Conservation (phyloP, 352 stramenopile genomes). For the Phytophthora melonis region DNA sequence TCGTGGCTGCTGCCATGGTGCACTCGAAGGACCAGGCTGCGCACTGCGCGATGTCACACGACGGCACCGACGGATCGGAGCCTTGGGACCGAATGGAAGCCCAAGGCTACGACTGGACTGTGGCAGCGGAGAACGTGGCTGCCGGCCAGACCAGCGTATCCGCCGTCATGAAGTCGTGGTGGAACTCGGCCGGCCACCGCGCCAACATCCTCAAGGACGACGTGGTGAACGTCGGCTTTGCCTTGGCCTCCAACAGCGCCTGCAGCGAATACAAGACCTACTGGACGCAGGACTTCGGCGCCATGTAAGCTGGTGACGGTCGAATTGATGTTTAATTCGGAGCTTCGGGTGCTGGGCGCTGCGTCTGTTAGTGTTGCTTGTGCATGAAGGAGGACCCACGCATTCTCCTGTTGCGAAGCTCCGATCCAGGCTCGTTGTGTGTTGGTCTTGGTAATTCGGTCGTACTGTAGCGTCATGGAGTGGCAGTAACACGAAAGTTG, state of each 20-base stretch:
- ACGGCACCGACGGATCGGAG: constrained; percentile 48
- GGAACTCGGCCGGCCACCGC: constrained; percentile 58
- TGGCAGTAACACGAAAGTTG: constrained; percentile 26
- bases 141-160: constrained; percentile 49
- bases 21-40: constrained; percentile 59
- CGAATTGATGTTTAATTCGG: constrained; percentile 1
- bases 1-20: constrained; percentile 44
- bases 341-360: constrained; percentile 17
- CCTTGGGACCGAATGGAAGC: constrained; percentile 48
- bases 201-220: constrained; percentile 64
- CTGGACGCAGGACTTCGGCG: constrained; percentile 69
- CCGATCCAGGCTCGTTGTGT: neutral
- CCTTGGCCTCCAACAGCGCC: constrained; percentile 32
- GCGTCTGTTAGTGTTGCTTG: constrained; percentile 18
- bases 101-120: constrained; percentile 51
- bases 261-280: constrained; percentile 56
- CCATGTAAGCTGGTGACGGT: constrained; percentile 8
- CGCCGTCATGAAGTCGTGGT: constrained; percentile 60
- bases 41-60: constrained; percentile 57
- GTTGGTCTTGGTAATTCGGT: constrained; percentile 8
- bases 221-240: constrained; percentile 47
- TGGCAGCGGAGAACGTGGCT: constrained; percentile 63
- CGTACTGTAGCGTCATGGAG: constrained; percentile 8
- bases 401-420: constrained; percentile 9
- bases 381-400: constrained; percentile 13